These are phyloP conservation scores for Tilletiaria anomala DNA, from an alignment of 1,284 basidiomycete genomes.

Conservation along the genomic window DNA sequence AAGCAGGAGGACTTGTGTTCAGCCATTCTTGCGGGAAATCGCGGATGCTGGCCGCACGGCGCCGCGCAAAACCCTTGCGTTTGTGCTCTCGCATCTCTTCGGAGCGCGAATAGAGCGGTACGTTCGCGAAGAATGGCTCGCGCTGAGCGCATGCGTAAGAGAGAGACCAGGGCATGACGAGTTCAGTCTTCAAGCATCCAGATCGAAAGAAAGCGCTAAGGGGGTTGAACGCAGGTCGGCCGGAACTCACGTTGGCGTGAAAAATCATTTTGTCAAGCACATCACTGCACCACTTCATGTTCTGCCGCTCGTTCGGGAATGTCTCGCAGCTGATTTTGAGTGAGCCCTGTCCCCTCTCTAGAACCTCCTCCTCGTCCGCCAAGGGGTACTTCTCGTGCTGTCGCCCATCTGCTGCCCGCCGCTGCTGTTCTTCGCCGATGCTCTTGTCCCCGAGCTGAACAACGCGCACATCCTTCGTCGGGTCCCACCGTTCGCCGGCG, in stretches of 20 bases:
- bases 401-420: not conserved
- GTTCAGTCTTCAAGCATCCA: not conserved
- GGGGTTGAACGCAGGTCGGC: too few species aligned
- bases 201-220: not conserved
- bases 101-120: constrained; percentile 37
- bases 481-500: constrained; percentile 31
- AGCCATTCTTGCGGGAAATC: constrained; percentile 41
- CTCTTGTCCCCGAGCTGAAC: constrained; percentile 2
- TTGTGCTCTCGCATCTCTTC: constrained; percentile 17
- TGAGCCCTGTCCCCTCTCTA: constrained; percentile 9
- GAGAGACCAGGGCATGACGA: not conserved
- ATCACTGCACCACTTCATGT: constrained; percentile 43
- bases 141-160: constrained; percentile 4
- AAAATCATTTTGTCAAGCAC: constrained; percentile 37
- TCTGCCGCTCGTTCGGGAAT: constrained; percentile 39
- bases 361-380: not conserved
- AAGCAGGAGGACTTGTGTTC: too few species aligned
- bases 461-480: not conserved
- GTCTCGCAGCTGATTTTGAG: constrained; percentile 39
- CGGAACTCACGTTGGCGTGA: constrained; percentile 34
- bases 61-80: constrained; percentile 15
- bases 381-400: not conserved
- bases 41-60: constrained; percentile 16
- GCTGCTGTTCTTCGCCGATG: not conserved
- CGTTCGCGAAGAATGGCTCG: constrained; percentile 20